A percentile compares a stretch with the other conserved stretches of the same genome.
phyloP scores from a whole-genome alignment of 2,329 filamentous ascomycete species.

The Fusarium agapanthi region DNA sequence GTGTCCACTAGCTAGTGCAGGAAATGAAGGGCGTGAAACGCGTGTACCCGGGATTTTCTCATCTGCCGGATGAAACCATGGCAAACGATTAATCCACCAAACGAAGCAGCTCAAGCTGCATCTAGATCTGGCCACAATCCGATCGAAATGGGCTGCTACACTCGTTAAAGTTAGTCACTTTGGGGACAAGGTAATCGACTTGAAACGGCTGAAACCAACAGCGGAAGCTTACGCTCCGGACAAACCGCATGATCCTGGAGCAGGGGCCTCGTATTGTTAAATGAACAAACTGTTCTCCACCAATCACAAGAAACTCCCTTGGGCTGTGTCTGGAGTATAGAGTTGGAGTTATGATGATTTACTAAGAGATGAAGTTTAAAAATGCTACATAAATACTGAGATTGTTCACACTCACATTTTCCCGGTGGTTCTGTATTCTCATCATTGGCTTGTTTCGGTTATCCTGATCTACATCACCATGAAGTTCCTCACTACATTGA shows the following conservation, averaged over 20 bases:
- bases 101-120: too few relatives aligned
- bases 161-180: neutral
- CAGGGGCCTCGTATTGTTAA: neutral
- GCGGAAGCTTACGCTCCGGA: constrained; percentile 21
- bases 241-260: neutral
- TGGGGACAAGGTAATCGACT: neutral
- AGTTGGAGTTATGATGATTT: neutral
- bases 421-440: neutral
- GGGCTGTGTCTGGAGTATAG: neutral
- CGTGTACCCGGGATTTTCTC: constrained; percentile 3
- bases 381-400: neutral
- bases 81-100: constrained; percentile 4
- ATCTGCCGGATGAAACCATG: neutral
- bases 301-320: neutral
- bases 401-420: neutral
- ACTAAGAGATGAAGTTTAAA: neutral
- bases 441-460: neutral
- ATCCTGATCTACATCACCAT: constrained; percentile 2
- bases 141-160: neutral
- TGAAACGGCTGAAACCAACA: constrained; percentile 30
- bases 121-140: neutral
- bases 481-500: constrained; percentile 29
- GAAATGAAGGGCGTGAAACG: constrained; percentile 4
- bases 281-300: constrained; percentile 17
- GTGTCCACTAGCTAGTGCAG: neutral